Evolutionary conservation across 352 stramenopile genomes (phyloP).

Genomic region (Globisporangium rhizosaccharum): DNA sequence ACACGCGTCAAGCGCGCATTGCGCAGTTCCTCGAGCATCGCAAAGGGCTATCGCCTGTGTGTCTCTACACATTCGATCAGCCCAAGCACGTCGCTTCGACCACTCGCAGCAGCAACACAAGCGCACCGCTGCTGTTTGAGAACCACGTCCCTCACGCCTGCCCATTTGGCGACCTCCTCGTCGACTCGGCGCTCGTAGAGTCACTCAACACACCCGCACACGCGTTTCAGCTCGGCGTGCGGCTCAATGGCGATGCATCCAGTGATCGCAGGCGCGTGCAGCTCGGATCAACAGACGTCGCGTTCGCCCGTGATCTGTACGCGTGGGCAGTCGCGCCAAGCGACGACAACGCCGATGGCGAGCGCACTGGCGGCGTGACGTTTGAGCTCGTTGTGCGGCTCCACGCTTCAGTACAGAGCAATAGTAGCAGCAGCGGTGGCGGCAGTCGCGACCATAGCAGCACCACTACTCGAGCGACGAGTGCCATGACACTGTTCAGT

Average conservation of each 20-base stretch:
- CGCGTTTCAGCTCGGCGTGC: slow-evolving; percentile 39
- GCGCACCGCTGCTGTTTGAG: slow-evolving; percentile 10
- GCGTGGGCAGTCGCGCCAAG: slow-evolving; percentile 16
- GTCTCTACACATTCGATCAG: slow-evolving; percentile 40
- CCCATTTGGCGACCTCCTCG: slow-evolving; percentile 60
- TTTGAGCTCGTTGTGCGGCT: slow-evolving; percentile 67
- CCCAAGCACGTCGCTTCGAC: not conserved
- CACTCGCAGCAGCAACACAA: not conserved
- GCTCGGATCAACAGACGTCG: slow-evolving; percentile 42
- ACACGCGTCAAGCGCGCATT: slow-evolving; percentile 8
- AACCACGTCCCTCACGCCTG: slow-evolving; percentile 24
- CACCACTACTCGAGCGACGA: too few relatives aligned
- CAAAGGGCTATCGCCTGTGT: slow-evolving; percentile 14
- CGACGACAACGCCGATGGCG: not conserved
- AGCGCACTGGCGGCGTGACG: slow-evolving; percentile 29
- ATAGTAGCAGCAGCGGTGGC: not conserved
- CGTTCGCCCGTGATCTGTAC: slow-evolving; percentile 51
- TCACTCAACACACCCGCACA: slow-evolving; percentile 24
- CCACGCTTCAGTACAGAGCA: slow-evolving; percentile 5
- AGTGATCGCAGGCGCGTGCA: slow-evolving; percentile 36
- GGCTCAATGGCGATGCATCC: slow-evolving; percentile 21
- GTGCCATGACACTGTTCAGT: slow-evolving; percentile 60
- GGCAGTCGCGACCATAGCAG: too few relatives aligned
- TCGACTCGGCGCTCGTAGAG: slow-evolving; percentile 40
- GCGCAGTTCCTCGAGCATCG: slow-evolving; percentile 16